These are phyloP conservation scores for Durio zibethinus DNA, from an alignment of 345 rosid genomes.

Conservation along the genomic window DNA sequence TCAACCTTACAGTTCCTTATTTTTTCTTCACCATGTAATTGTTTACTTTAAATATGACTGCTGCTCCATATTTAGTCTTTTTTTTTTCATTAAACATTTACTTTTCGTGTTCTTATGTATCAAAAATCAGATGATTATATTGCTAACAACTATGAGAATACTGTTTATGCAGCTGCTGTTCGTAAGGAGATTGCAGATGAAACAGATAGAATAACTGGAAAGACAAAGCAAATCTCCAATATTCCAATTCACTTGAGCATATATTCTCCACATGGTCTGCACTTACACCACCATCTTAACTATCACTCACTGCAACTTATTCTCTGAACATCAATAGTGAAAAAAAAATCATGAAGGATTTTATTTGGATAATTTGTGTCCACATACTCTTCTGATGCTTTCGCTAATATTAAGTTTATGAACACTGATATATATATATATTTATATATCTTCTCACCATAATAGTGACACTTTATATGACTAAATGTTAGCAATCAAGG, in stretches of 20 bases:
- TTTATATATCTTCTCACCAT: not conserved
- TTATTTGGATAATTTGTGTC: not conserved
- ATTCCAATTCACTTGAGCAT: slow-evolving; percentile 71
- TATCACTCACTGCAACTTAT: slow-evolving; percentile 15
- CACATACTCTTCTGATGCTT: not conserved
- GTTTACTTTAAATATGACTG: not conserved
- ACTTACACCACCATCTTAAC: slow-evolving; percentile 13
- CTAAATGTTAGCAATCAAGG: not conserved
- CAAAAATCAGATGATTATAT: not conserved
- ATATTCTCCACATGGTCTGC: slow-evolving; percentile 83
- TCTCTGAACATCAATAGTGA: not conserved
- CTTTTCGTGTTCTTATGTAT: not conserved
- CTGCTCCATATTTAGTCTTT: not conserved
- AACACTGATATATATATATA: no score
- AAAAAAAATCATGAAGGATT: not conserved
- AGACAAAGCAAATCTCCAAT: slow-evolving; percentile 65
- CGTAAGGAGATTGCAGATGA: slow-evolving; percentile 71
- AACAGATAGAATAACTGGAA: slow-evolving; percentile 76
- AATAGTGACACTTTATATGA: not conserved
- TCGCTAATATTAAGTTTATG: not conserved
- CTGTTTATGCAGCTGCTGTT: slow-evolving; percentile 50
- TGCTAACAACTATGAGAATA: not conserved
- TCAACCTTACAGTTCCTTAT: not conserved
- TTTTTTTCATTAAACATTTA: not conserved
- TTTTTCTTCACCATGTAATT: not conserved